Base-by-base conservation (phyloP, 495 filamentous ascomycete genomes). In the Chaetomidium leptoderma region DNA sequence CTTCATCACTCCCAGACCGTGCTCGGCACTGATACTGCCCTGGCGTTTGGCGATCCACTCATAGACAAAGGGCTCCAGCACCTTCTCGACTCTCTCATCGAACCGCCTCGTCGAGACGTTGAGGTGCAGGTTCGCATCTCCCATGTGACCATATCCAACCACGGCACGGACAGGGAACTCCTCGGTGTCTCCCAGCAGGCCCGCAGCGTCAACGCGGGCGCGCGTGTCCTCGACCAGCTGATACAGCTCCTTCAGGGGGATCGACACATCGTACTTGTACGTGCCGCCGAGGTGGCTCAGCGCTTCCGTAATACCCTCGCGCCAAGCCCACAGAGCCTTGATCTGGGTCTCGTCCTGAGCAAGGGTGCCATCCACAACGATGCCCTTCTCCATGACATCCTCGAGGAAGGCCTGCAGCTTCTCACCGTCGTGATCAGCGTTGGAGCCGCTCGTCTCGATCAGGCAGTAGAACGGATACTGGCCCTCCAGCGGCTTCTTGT, bases 221-320 rank as follows among this genome's bases (percentile, higher is more conserved):
- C 83, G 79, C 35, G 85, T 86, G 61, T 96, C 93, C 55, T 91
- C 88, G 8, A 98, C 95, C 19, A 98, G 79, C 60, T 80, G 74
- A 71, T 97, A 98, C 63, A 98, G 80, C 58, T 95, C 84, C n/a
- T 81, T 68, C 9, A 98, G 74, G 6, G 93, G 93, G 51, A 98
- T 95, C 16, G 93, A 97, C 6, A 98, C 80, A 67, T 98, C 93
- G 72, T 98, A 98, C 74, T 97, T 97, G 81, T 97, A 98, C 26
- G 91, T 91, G 9, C 92, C 93, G 29, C 93, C 93, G 74, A 89
- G 91, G 69, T 97, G 92, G 60, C 90, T 87, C 27, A 92, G 71
- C 24, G 81, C 80, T 74, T 98, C 93, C 0, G 95, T 83, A 59
- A 98, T 90, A 45, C 91, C 90, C 76, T 98, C 93, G 46, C 93